phyloP scores from a whole-genome alignment of 805 yeast species.

The Sugiyamaella marilandica region DNA sequence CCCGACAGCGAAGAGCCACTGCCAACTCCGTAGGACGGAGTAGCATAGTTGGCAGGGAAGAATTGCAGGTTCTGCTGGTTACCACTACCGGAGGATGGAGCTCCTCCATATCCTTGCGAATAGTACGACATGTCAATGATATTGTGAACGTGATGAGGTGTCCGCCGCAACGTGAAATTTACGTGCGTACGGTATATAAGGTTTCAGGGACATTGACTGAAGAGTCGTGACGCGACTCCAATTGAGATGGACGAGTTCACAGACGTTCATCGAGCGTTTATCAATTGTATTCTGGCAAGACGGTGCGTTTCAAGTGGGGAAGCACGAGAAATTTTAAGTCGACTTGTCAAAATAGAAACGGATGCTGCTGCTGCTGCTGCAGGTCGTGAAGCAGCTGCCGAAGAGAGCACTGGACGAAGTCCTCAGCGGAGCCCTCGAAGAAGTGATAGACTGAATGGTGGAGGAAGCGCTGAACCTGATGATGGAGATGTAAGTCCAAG shows the following conservation, averaged over 20 bases:
- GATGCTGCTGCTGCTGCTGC: neutral
- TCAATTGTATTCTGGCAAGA: conserved; percentile 9
- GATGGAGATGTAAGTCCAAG: neutral
- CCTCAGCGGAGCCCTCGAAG: too few species aligned
- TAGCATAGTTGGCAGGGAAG: conserved; percentile 19
- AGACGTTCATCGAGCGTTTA: conserved; percentile 13
- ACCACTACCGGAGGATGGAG: neutral
- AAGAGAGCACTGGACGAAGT: too few species aligned
- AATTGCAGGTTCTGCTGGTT: conserved; percentile 18
- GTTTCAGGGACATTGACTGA: neutral
- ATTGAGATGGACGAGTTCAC: neutral
- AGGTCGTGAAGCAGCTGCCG: too few species aligned
- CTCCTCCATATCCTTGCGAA: conserved; percentile 13
- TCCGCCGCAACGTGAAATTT: neutral
- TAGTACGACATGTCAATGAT: conserved; percentile 17
- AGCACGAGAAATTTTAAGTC: conserved; percentile 3
- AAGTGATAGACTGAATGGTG: conserved; percentile 6
- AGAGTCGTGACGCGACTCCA: neutral
- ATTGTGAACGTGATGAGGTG: neutral
- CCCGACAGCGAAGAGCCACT: conserved; percentile 15
- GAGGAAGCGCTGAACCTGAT: conserved; percentile 8
- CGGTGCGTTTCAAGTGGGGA: conserved; percentile 10
- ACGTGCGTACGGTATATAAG: neutral
- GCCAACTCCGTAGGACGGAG: conserved; percentile 14
- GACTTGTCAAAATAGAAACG: neutral